Percentiles rank a stretch among this genome's conserved stretches.
phyloP scores from a whole-genome alignment of 805 yeast genomes.

The Sugiyamaella lignohabitans region DNA sequence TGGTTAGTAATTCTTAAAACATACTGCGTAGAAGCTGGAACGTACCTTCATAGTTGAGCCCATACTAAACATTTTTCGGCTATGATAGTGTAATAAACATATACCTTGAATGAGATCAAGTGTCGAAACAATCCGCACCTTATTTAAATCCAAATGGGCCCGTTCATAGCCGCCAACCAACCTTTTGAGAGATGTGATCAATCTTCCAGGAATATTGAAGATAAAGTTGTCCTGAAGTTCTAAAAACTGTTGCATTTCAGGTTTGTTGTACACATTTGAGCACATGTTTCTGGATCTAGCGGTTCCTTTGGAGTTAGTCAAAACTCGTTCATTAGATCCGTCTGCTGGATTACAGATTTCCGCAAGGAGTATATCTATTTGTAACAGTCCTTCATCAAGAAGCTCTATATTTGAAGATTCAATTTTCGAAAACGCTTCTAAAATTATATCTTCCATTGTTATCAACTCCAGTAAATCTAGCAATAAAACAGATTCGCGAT shows the following conservation, averaged over 20 bases:
- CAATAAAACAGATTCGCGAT: neutral
- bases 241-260: slow-evolving; percentile 14
- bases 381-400: neutral
- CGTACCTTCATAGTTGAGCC: slow-evolving; percentile 34
- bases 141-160: neutral
- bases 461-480: no score
- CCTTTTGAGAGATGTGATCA: neutral
- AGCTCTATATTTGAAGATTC: neutral
- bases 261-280: neutral
- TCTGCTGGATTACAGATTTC: neutral
- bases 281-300: slow-evolving; percentile 6
- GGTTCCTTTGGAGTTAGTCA: slow-evolving; percentile 4
- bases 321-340: neutral
- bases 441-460: slow-evolving; percentile 1
- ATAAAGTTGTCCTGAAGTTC: slow-evolving; percentile 45
- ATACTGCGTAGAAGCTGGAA: neutral
- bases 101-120: slow-evolving; percentile 51
- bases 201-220: slow-evolving; percentile 33
- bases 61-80: slow-evolving; percentile 44
- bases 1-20: neutral
- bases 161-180: neutral
- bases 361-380: neutral
- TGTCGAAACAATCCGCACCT: slow-evolving; percentile 4
- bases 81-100: slow-evolving; percentile 50
- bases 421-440: neutral